Evolutionary conservation across 2,329 filamentous ascomycete species (phyloP).

Genomic region (Berkeleyomyces basicola): DNA sequence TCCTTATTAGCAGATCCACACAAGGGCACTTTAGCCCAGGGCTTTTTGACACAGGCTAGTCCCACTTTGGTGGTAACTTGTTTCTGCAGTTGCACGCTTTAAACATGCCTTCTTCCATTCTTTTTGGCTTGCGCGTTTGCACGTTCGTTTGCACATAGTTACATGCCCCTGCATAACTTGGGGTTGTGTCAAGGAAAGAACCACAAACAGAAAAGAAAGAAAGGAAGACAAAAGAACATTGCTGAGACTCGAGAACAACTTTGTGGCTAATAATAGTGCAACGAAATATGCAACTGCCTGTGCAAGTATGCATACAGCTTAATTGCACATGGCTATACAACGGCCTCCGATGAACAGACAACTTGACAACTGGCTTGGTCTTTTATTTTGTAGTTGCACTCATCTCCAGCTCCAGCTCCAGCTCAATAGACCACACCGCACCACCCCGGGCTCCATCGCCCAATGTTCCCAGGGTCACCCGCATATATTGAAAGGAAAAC

Average conservation of each 20-base stretch:
- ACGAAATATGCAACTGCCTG: neutral
- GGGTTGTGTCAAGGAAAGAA: neutral
- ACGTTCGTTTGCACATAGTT: too few species aligned
- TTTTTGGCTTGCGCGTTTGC: too few species aligned
- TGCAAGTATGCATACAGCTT: too few species aligned
- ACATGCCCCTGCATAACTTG: neutral
- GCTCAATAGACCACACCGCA: too few species aligned
- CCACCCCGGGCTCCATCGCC: too few species aligned
- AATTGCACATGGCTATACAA: neutral
- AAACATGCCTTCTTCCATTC: too few species aligned
- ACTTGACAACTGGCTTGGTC: too few species aligned
- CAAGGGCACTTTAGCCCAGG: slow-evolving; percentile 4
- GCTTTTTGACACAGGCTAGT: neutral
- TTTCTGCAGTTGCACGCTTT: neutral
- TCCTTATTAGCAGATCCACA: neutral
- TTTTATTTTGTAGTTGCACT: too few species aligned
- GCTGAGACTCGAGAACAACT: neutral
- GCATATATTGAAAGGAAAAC: neutral
- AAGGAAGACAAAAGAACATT: neutral
- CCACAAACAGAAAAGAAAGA: neutral
- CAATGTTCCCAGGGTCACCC: neutral
- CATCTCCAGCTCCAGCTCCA: too few species aligned
- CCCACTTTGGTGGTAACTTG: neutral
- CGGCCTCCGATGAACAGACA: neutral
- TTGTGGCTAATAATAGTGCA: neutral